phyloP scores from a whole-genome alignment of 257 asterid species.

The Ajuga chamaepitys region DNA sequence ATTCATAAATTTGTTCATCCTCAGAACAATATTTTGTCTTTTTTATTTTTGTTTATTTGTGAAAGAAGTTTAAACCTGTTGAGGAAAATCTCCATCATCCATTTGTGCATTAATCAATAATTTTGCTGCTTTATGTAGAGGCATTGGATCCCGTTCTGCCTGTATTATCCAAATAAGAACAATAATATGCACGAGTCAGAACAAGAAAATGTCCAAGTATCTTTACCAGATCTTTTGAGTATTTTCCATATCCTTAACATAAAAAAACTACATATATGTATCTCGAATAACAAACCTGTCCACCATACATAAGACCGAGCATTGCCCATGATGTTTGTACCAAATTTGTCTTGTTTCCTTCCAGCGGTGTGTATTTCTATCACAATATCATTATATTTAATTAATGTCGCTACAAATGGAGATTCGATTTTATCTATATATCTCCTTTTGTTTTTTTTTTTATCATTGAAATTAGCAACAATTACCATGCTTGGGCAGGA shows the following conservation, averaged over 20 bases:
- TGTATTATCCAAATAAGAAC: constrained; percentile 10
- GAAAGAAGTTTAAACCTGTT: too few relatives aligned
- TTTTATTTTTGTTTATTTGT: too few relatives aligned
- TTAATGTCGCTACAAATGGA: too few relatives aligned
- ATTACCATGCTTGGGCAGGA: constrained; percentile 82
- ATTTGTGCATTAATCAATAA: constrained; percentile 66
- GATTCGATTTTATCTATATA: too few relatives aligned
- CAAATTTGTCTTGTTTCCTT: constrained; percentile 65
- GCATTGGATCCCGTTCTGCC: constrained; percentile 67
- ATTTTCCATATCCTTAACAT: too few relatives aligned
- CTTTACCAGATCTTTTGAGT: too few relatives aligned
- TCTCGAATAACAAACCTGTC: constrained; percentile 44
- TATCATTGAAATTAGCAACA: too few relatives aligned
- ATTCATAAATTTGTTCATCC: not conserved
- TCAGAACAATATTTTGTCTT: not conserved
- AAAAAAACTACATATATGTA: too few relatives aligned
- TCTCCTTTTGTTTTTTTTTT: too few relatives aligned
- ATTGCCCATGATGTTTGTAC: constrained; percentile 93
- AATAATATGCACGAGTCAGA: not conserved
- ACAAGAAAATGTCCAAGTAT: too few relatives aligned
- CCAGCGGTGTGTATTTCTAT: constrained; percentile 73
- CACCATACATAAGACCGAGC: constrained; percentile 67
- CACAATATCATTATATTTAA: not conserved
- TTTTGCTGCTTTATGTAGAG: constrained; percentile 73
- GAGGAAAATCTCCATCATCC: constrained; percentile 85